Conservation (phyloP, 1,139 yeast species). For the Candida labiduridarum region DNA sequence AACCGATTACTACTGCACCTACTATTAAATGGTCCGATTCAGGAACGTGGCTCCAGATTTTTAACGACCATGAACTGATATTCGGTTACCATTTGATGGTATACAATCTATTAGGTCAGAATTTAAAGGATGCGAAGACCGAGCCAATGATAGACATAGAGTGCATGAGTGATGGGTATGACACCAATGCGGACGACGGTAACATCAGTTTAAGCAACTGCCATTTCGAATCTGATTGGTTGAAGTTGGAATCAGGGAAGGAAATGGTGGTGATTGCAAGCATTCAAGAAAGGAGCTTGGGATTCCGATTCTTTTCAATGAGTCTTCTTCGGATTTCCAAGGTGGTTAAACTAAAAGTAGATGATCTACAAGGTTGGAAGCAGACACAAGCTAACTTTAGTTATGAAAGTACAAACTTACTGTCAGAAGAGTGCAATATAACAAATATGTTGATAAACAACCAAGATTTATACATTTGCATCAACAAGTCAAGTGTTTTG, state of each 20-base stretch:
- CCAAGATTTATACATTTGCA: conserved; percentile 5
- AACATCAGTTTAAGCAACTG: conserved; percentile 11
- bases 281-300: conserved; percentile 14
- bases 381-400: background rate
- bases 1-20: conserved; percentile 20
- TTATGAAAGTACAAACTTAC: background rate
- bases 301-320: conserved; percentile 21
- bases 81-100: conserved; percentile 35
- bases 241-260: conserved; percentile 9
- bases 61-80: conserved; percentile 26
- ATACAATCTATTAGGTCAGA: conserved; percentile 27
- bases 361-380: conserved; percentile 11
- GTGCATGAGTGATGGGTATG: conserved; percentile 21
- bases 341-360: conserved; percentile 6
- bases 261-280: conserved; percentile 22
- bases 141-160: conserved; percentile 23
- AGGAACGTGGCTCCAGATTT: conserved; percentile 39
- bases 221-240: conserved; percentile 13
- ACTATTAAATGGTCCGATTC: conserved; percentile 34
- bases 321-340: conserved; percentile 21
- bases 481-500: conserved; percentile 7
- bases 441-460: background rate
- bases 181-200: conserved; percentile 7
- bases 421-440: background rate
- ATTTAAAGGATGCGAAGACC: conserved; percentile 13